Evolutionary conservation across 73 alveolate species (phyloP).

Genomic region (Breviolum minutum): DNA sequence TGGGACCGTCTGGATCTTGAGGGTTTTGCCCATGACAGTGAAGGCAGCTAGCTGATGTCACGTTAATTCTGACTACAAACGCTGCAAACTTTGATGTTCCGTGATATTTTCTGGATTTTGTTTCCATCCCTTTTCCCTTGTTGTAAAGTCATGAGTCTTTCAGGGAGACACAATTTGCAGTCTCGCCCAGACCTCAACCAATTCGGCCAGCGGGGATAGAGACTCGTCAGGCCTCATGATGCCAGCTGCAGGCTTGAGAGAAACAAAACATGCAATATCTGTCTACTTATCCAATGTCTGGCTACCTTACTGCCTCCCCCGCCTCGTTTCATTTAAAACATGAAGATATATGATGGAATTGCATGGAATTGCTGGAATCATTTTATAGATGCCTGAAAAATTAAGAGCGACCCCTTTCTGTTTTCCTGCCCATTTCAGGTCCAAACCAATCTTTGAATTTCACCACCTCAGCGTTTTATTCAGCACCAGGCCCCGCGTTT

Average conservation of each 20-base stretch:
- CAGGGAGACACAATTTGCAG: background rate
- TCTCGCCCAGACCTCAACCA: conserved; percentile 10
- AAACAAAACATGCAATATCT: background rate
- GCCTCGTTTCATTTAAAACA: background rate
- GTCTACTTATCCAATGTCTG: background rate
- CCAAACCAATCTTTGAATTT: conserved; percentile 8
- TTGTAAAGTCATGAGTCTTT: too few species aligned
- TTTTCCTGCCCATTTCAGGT: background rate
- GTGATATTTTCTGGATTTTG: background rate
- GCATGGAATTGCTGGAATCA: background rate
- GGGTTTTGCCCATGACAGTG: too few species aligned
- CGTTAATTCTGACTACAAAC: background rate
- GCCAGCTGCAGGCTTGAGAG: background rate
- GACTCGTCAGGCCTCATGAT: conserved; percentile 27
- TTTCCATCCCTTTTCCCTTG: background rate
- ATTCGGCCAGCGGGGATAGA: conserved; percentile 58
- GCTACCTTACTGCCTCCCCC: background rate
- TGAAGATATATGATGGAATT: background rate
- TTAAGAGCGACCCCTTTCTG: too few species aligned
- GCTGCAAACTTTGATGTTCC: too few species aligned
- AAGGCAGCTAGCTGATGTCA: too few species aligned
- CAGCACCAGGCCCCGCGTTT: too few species aligned
- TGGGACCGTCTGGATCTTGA: too few species aligned
- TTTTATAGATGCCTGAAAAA: background rate
- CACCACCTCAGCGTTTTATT: background rate